Conservation (phyloP, 2,329 filamentous ascomycete species). For the Hymenotorrendiella dingleyae region DNA sequence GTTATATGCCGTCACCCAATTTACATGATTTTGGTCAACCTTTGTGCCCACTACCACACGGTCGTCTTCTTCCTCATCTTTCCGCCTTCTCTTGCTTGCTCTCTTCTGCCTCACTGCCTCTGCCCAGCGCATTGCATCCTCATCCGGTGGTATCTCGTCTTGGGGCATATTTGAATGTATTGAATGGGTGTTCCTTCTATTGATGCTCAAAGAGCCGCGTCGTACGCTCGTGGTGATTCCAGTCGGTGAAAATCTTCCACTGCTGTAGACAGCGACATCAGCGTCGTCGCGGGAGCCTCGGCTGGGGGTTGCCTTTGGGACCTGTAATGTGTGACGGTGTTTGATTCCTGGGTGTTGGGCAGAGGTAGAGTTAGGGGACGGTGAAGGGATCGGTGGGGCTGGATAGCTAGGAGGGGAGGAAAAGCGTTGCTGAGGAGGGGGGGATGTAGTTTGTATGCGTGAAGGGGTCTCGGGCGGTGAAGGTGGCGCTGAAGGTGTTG, state of each 20-base stretch:
- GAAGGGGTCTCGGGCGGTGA: constrained; percentile 15
- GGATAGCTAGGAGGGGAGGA: constrained; percentile 58
- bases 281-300: constrained; percentile 69
- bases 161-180: constrained; percentile 77
- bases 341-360: constrained; percentile 51
- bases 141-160: constrained; percentile 80
- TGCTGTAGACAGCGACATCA: constrained; percentile 62
- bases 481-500: constrained; percentile 22
- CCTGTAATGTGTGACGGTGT: constrained; percentile 84
- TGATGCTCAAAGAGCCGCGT: constrained; percentile 77
- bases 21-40: constrained; percentile 93
- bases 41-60: constrained; percentile 93
- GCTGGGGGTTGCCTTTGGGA: constrained; percentile 62
- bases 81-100: constrained; percentile 76
- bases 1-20: constrained; percentile 98
- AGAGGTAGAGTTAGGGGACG: constrained; percentile 27
- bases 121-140: constrained; percentile 86
- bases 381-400: constrained; percentile 43
- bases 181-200: constrained; percentile 74
- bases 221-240: constrained; percentile 51
- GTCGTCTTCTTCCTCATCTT: constrained; percentile 87
- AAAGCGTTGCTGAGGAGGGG: constrained; percentile 44
- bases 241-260: constrained; percentile 73
- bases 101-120: constrained; percentile 89
- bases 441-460: constrained; percentile 31